Base-by-base conservation (phyloP, 1,139 yeast genomes). In the Protomyces lactucae-debilis region DNA sequence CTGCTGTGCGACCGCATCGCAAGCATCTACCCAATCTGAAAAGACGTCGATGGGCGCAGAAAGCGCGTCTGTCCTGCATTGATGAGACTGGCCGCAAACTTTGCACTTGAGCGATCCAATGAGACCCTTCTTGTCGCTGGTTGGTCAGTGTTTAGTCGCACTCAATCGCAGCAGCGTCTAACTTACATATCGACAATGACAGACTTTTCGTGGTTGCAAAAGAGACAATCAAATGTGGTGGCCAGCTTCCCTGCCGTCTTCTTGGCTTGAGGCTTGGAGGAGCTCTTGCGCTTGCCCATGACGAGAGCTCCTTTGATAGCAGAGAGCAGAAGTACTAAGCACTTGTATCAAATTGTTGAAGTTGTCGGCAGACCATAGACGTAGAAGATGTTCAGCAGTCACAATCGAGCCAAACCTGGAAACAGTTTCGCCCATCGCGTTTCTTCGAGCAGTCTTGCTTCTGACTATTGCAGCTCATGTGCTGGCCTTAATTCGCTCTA, bases 1-100 rank as follows among this genome's bases (percentile, higher is more conserved):
- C 67, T 87, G 88, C 68, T 85, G 85, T 52, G 95, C 95, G 67
- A 93, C 95, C 61, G 95, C 97, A 72, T 93, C 99, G 74, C 97
- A 93, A 0, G 98, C 99, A 78, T 93, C 99, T 66, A 91, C 91
- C 99, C 99, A 93, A 74, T 92, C 99, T 60, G 96, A 88, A 74
- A 93, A 93, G 28, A 93, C 89, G 75, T 93, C 99, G 52, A 93
- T 92, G 0, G 99, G 97, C 67, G 87, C 92, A 0, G 91, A 84
- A 65, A 87, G 79, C 14, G 80, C 78, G 74, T 90, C 90, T 70
- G 92, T 90, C 57, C 93, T 84, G 2, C 96, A 85, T 74, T 92
- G 98, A 78, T 93, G 95, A 57, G 85, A 83, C 73, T 93, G 98
- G 0, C 98, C 98, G 74, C 99, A 93, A 36, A 92, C 88, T 74